A percentile compares a stretch with the other conserved stretches of the same genome.
Conservation (phyloP, 1,139 yeast genomes). For the Blastobotrys serpentis region DNA sequence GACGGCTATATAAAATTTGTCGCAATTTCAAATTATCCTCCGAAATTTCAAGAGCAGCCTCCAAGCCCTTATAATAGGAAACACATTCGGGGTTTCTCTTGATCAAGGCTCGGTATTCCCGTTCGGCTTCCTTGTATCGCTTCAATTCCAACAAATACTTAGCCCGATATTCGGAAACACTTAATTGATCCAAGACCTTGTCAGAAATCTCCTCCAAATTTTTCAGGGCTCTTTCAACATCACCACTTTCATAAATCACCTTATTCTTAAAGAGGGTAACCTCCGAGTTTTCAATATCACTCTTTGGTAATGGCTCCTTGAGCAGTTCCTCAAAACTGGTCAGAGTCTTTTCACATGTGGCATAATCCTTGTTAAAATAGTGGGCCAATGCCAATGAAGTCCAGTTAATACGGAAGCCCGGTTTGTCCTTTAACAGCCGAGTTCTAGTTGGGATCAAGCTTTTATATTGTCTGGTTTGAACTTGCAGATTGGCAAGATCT, state of each 20-base stretch:
- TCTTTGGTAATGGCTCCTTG: slow-evolving; percentile 41
- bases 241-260: slow-evolving; percentile 63
- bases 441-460: slow-evolving; percentile 63
- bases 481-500: slow-evolving; percentile 76
- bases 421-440: slow-evolving; percentile 66
- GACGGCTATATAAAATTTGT: slow-evolving; percentile 54
- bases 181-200: slow-evolving; percentile 60
- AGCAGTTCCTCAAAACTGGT: slow-evolving; percentile 72
- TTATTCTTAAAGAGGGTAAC: slow-evolving; percentile 70
- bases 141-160: slow-evolving; percentile 51
- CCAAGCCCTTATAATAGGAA: slow-evolving; percentile 64
- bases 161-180: slow-evolving; percentile 67
- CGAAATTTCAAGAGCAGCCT: slow-evolving; percentile 52
- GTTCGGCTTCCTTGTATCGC: slow-evolving; percentile 57
- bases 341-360: slow-evolving; percentile 68
- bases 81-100: slow-evolving; percentile 84
- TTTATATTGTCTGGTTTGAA: slow-evolving; percentile 74
- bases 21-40: slow-evolving; percentile 32
- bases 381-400: slow-evolving; percentile 85
- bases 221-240: slow-evolving; percentile 60
- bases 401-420: slow-evolving; percentile 92
- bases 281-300: slow-evolving; percentile 73
- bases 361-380: slow-evolving; percentile 66
- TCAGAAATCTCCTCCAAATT: slow-evolving; percentile 54
- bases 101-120: slow-evolving; percentile 65